Evolutionary conservation across 2,329 filamentous ascomycete species (phyloP).

Genomic region (Aspergillus pseudoterreus): DNA sequence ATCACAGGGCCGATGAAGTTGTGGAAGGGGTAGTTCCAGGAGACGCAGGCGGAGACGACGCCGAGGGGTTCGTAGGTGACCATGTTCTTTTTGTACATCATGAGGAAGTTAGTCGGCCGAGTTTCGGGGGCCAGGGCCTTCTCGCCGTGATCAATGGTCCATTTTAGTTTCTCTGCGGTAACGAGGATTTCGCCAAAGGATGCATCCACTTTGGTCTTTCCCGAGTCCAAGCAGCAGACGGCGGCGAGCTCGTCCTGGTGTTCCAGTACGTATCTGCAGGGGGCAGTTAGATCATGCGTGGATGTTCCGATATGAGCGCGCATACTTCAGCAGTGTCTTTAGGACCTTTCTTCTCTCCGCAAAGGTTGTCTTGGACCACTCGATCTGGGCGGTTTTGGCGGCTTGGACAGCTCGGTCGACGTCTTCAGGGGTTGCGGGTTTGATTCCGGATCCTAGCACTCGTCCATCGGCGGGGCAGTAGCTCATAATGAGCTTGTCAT

Average conservation of each 20-base stretch:
- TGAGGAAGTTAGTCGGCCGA: constrained; percentile 83
- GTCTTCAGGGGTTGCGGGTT: constrained; percentile 69
- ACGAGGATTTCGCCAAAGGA: constrained; percentile 92
- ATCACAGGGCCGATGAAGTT: constrained; percentile 91
- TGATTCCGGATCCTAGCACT: constrained; percentile 63
- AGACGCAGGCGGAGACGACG: constrained; percentile 86
- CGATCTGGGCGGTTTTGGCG: constrained; percentile 68
- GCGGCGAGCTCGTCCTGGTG: constrained; percentile 84
- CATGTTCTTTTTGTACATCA: constrained; percentile 92
- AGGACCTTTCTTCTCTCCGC: constrained; percentile 73
- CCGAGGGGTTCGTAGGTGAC: constrained; percentile 90
- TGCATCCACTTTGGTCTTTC: constrained; percentile 94
- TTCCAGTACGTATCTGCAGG: constrained; percentile 66
- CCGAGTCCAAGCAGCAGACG: constrained; percentile 84
- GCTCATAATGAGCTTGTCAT: constrained; percentile 38
- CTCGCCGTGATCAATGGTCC: constrained; percentile 90
- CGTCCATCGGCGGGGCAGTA: constrained; percentile 80
- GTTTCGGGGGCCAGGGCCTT: constrained; percentile 67
- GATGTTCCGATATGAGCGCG: background rate
- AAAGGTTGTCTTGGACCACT: constrained; percentile 78
- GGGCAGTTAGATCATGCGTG: too few relatives aligned
- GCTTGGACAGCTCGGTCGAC: constrained; percentile 76
- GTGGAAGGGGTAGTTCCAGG: constrained; percentile 97
- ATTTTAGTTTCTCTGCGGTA: constrained; percentile 87
- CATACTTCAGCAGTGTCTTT: constrained; percentile 67